Percentiles rank a stretch among this genome's conserved stretches.
Evolutionary conservation across 768 basidiomycete species (phyloP).

Genomic region (Botryobasidium botryosum): DNA sequence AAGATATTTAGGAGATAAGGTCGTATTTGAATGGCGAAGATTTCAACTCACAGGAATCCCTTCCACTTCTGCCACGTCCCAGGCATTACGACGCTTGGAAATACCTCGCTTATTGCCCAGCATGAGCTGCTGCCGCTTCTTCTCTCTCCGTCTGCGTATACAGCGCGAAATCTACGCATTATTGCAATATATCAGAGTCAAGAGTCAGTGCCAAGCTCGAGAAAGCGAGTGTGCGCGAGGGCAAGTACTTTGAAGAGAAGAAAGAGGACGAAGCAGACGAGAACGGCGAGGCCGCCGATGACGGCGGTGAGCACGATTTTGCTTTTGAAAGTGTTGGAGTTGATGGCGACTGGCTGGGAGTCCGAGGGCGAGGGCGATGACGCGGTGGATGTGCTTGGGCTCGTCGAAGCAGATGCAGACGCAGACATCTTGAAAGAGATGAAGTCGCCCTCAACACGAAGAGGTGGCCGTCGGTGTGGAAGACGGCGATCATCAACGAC

Average conservation of each 20-base stretch:
- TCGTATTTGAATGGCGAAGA: too few relatives aligned
- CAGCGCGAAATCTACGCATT: background rate
- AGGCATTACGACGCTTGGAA: background rate
- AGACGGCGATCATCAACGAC: too few relatives aligned
- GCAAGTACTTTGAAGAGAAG: background rate
- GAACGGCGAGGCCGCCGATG: background rate
- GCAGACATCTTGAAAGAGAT: too few relatives aligned
- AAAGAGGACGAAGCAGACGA: background rate
- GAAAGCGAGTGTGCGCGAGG: background rate
- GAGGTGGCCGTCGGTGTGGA: too few relatives aligned
- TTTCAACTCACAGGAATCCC: constrained; percentile 4
- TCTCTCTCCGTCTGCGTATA: background rate
- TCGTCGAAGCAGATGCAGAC: too few relatives aligned
- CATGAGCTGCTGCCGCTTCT: background rate
- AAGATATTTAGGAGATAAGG: background rate
- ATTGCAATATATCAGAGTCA: background rate
- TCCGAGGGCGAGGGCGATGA: too few relatives aligned
- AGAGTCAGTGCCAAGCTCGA: background rate
- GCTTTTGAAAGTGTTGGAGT: too few relatives aligned
- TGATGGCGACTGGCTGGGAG: too few relatives aligned
- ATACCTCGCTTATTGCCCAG: background rate
- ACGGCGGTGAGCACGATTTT: constrained; percentile 2
- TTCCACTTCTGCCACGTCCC: background rate
- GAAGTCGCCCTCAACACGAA: too few relatives aligned
- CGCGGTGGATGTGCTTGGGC: too few relatives aligned